Conservation (phyloP, 306 rosid genomes). For the Corylus americana region DNA sequence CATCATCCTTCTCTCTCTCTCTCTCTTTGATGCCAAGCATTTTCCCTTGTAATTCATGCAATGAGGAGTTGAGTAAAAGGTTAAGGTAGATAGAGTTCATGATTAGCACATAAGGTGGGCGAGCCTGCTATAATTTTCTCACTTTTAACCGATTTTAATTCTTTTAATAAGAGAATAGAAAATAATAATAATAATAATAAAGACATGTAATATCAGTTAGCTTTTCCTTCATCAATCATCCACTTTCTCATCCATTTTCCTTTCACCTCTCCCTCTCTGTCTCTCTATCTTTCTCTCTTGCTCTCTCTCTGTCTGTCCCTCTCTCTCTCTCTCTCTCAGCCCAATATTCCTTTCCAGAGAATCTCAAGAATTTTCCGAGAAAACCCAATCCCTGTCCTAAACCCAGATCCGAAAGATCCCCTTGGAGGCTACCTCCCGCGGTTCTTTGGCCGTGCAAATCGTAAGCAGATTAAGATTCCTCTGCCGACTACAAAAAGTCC, state of each 20-base stretch:
- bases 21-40: background rate
- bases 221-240: slow-evolving; percentile 29
- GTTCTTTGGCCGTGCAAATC: slow-evolving; percentile 22
- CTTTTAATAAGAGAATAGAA: background rate
- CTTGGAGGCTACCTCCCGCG: slow-evolving; percentile 24
- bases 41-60: no score
- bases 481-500: background rate
- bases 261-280: background rate
- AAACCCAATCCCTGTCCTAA: slow-evolving; percentile 29
- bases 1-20: no score
- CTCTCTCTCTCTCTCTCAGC: slow-evolving; percentile 13
- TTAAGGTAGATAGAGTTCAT: background rate
- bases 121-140: background rate
- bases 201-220: slow-evolving; percentile 16
- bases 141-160: background rate
- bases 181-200: background rate
- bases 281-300: background rate
- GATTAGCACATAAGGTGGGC: background rate
- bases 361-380: slow-evolving; percentile 23
- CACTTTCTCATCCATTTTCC: slow-evolving; percentile 26
- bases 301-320: background rate
- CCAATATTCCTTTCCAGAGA: slow-evolving; percentile 15
- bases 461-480: slow-evolving; percentile 33
- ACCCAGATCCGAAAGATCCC: slow-evolving; percentile 54
- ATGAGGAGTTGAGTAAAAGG: background rate